Conservation (phyloP, 768 basidiomycete species). For the Serendipita sp. region DNA sequence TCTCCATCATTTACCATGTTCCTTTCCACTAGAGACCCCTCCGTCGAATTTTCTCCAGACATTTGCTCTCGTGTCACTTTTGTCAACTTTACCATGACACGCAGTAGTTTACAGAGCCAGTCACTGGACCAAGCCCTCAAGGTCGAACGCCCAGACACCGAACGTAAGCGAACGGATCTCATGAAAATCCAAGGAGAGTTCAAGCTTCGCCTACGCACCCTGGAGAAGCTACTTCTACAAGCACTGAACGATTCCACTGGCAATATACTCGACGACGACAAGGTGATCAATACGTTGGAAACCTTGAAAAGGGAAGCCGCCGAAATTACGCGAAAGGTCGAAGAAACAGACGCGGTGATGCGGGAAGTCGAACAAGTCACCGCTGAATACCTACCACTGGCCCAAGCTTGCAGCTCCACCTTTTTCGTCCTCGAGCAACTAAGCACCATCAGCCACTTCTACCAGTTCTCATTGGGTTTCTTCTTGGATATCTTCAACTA, state of each 20-base stretch:
- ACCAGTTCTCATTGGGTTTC: slow-evolving; percentile 93
- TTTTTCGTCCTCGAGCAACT: slow-evolving; percentile 96
- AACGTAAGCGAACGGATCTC: slow-evolving; percentile 85
- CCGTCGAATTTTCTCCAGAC: slow-evolving; percentile 94
- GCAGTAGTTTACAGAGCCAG: slow-evolving; percentile 95
- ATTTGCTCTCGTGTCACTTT: slow-evolving; percentile 95
- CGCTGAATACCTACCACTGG: slow-evolving; percentile 81
- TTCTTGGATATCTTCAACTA: slow-evolving; percentile 99
- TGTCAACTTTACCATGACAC: slow-evolving; percentile 97
- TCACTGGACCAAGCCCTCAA: slow-evolving; percentile 94
- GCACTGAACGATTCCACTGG: slow-evolving; percentile 93
- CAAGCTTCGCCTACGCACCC: slow-evolving; percentile 73
- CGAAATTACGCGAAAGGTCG: slow-evolving; percentile 87
- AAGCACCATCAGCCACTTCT: slow-evolving; percentile 89
- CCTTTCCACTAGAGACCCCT: slow-evolving; percentile 90
- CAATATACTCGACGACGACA: slow-evolving; percentile 96
- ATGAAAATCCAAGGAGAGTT: slow-evolving; percentile 99
- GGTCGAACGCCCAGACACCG: slow-evolving; percentile 91
- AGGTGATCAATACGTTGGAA: slow-evolving; percentile 91
- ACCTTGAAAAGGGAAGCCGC: slow-evolving; percentile 92
- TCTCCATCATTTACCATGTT: slow-evolving; percentile 99
- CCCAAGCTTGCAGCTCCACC: slow-evolving; percentile 88
- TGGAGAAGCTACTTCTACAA: slow-evolving; percentile 84
- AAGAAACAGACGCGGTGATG: slow-evolving; percentile 93
- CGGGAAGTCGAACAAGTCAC: slow-evolving; percentile 92